Conservation (phyloP, 2,329 filamentous ascomycete genomes). For the Ploettnerulaceae sp. region DNA sequence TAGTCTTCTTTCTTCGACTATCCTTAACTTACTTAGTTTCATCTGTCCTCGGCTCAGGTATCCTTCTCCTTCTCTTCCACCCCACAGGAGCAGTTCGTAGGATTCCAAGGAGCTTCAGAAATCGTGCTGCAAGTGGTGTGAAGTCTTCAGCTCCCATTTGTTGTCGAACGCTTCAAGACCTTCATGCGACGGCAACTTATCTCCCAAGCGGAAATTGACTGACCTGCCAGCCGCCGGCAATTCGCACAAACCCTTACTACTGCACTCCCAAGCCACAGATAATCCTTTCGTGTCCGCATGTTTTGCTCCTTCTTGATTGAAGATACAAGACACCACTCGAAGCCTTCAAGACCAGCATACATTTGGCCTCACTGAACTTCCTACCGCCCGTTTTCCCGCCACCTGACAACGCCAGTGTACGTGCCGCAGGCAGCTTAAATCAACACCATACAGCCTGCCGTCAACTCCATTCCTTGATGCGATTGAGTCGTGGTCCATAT, state of each 20-base stretch:
- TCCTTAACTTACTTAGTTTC: slow-evolving; percentile 10
- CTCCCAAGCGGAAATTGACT: slow-evolving; percentile 22
- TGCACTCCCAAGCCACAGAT: slow-evolving; percentile 29
- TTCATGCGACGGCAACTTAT: slow-evolving; percentile 28
- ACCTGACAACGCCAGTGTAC: slow-evolving; percentile 22
- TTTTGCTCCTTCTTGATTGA: slow-evolving; percentile 22
- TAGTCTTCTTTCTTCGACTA: slow-evolving; percentile 7
- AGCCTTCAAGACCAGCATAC: slow-evolving; percentile 16
- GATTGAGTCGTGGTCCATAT: slow-evolving; percentile 12
- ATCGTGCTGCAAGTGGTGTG: slow-evolving; percentile 29
- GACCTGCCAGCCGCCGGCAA: slow-evolving; percentile 27
- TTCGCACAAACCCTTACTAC: slow-evolving; percentile 26
- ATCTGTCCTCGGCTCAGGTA: neutral
- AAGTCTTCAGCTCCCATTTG: slow-evolving; percentile 27
- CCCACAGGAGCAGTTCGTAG: slow-evolving; percentile 8
- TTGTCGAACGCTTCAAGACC: slow-evolving; percentile 21
- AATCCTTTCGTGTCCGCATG: slow-evolving; percentile 20
- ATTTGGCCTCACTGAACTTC: slow-evolving; percentile 21
- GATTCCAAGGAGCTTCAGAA: slow-evolving; percentile 14
- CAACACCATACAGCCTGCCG: slow-evolving; percentile 19
- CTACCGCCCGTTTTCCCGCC: slow-evolving; percentile 20
- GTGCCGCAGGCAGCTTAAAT: slow-evolving; percentile 23
- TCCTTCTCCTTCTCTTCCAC: slow-evolving; percentile 13
- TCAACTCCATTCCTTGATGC: slow-evolving; percentile 17
- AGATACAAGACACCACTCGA: slow-evolving; percentile 23